Evolutionary conservation across 73 alveolate genomes (phyloP), one percentile per base, ranked within the genome.

Genomic region (Paramecium sexaurelia): DNA sequence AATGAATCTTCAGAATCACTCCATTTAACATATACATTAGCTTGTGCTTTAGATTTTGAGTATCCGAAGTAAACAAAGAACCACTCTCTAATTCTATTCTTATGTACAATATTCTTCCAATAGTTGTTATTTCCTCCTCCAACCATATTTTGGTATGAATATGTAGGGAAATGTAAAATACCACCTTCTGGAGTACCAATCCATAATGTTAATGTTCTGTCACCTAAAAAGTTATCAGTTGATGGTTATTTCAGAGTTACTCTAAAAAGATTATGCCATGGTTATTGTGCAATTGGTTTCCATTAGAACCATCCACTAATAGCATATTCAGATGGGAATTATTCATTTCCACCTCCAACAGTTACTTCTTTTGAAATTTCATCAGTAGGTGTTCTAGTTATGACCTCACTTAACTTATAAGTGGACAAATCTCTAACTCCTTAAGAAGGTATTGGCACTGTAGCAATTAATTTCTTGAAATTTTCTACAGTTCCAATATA

Each of bases 201-300:
- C 90, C 90, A 78, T 20, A 39, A 19, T 7, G 90, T 78, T n/a
- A 78, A 33, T 7, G 90, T 78, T 40, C 90, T 37, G 32, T 78
- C 90, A 13, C 90, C 90, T 27, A 78, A 78, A 17, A 78, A 55
- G 11, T 20, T 33, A 56, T 85, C 92, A 24, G 92, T 55, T 24
- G 92, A 85, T 27, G 92, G 92, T 17, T n/a, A 17, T 20, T 85
- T 85, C 33, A 85, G 43, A n/a, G 92, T 85, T 4, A 85, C 92
- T 85, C 92, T 85, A 17, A 85, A 85, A 55, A 85, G 51, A 33
- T 85, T 85, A 27, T 85, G 92, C 92, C 92, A 85, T 27, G 92
- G 86, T 51, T 85, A 17, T 37, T 85, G 20, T 3, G 92, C 57
- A 3, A 37, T 20, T 22, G 85, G 85, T 51, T 85, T 55, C 92